phyloP scores from a whole-genome alignment of 352 stramenopile species.

The Phytophthora podocarpi region DNA sequence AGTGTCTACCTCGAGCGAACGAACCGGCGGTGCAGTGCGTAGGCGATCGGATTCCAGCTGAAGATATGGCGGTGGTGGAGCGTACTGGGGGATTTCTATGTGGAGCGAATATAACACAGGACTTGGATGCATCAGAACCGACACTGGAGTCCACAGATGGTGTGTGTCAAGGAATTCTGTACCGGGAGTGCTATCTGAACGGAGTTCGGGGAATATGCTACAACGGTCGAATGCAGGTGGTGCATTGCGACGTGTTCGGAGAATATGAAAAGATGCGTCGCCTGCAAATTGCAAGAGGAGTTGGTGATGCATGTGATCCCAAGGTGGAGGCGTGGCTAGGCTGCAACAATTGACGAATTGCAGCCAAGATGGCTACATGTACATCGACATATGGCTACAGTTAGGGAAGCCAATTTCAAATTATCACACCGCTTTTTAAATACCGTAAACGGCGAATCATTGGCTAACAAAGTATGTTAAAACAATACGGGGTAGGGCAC shows the following conservation, averaged over 20 bases:
- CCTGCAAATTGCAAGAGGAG: constrained; percentile 33
- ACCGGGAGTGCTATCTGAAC: constrained; percentile 33
- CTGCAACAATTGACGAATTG: constrained; percentile 22
- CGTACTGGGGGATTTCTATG: constrained; percentile 31
- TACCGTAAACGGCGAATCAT: no score
- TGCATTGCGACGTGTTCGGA: constrained; percentile 45
- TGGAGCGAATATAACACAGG: constrained; percentile 32
- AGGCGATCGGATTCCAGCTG: constrained; percentile 20
- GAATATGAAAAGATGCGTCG: constrained; percentile 42
- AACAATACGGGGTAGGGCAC: constrained; percentile 1
- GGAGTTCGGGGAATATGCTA: constrained; percentile 41
- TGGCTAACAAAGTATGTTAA: constrained; percentile 14
- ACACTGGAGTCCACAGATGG: constrained; percentile 32
- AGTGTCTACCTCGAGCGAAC: constrained; percentile 26
- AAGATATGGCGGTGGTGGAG: constrained; percentile 22
- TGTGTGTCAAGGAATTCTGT: constrained; percentile 35
- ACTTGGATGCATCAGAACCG: constrained; percentile 30
- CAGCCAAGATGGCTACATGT: constrained; percentile 15
- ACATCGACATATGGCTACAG: no score
- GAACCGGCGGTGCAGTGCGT: constrained; percentile 33
- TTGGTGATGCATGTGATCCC: constrained; percentile 32
- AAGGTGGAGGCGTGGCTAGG: constrained; percentile 44
- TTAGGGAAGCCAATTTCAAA: no score
- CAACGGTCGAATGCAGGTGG: constrained; percentile 49
- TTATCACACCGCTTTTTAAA: no score